These are phyloP conservation scores for Cystofilobasidium capitatum DNA, from an alignment of 768 basidiomycete species.

Conservation along the genomic window DNA sequence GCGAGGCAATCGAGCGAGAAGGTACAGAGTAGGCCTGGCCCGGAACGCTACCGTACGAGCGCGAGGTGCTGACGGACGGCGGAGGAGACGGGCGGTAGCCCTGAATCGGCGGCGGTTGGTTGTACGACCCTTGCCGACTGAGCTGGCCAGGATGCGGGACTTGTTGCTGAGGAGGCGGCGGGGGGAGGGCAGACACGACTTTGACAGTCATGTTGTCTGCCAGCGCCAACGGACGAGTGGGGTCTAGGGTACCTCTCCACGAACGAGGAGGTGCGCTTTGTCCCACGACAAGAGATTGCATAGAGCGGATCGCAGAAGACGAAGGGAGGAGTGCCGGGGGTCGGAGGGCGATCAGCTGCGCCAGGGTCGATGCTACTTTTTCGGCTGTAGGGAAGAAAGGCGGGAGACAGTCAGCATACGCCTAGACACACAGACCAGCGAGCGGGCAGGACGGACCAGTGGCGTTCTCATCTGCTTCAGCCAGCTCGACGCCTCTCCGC, in stretches of 20 bases:
- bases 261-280: not conserved
- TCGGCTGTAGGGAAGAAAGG: not conserved
- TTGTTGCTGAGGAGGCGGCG: not conserved
- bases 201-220: slow-evolving; percentile 8
- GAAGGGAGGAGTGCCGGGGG: not conserved
- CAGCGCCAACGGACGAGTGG: not conserved
- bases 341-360: slow-evolving; percentile 3
- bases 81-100: no score
- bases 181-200: not conserved
- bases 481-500: not conserved
- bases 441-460: not conserved
- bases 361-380: not conserved
- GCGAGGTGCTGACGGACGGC: no score
- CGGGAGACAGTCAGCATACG: no score
- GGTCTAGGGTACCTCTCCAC: slow-evolving; percentile 5
- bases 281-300: not conserved
- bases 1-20: no score
- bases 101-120: no score
- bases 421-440: no score
- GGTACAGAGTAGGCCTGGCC: no score
- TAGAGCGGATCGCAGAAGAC: not conserved
- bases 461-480: not conserved
- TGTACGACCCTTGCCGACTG: not conserved
- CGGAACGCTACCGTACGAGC: no score
- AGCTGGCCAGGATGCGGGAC: no score